Base-by-base conservation (phyloP, 1,139 yeast genomes). In the Yamadazyma sp. region DNA sequence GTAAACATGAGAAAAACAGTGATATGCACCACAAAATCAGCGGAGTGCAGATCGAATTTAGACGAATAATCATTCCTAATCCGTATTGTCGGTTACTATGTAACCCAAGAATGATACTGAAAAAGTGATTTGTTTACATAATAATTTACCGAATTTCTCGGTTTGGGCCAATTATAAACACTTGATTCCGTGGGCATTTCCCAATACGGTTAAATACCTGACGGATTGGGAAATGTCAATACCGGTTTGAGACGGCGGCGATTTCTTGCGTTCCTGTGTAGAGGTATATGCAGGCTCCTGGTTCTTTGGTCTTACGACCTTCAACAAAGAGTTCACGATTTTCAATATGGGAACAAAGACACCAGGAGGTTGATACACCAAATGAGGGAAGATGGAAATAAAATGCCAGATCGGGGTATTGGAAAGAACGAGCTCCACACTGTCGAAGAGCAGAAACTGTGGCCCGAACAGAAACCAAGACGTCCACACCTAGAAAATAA, bases 111-210 rank as follows among this genome's bases (percentile, higher is more conserved):
- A 7, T 14, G 29, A 12, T 15, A 10, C 20, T 11, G 18, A 6
- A 5, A 9, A 5, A 6, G 3, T 4, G 6, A 6, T 27, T 27
- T 15, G 18, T 27, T 27, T 15, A 15, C 20, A 15, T 3, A 27
- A 27, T 7, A 7, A 6, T 15, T 27, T 14, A 34, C 29, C 22
- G 21, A 30, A 2, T 4, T n/a, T 20, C 37, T 20, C 6, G 6
- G 14, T 30, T 21, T 13, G 24, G 40, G 14, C 2, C 9, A 2
- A 12, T 13, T 11, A 29, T 33, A 33, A 37, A 37, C 32, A 37
- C 5, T 14, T 2, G 3, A 14, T 33, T n/a, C 31, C 15, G 12
- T 8, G 15, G 22, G 16, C 17, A 2, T 21, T 12, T 10, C 36
- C 20, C 6, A 2, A 18, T 17, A 6, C 14, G 31, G 36, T 10